Conservation (phyloP, 2,329 filamentous ascomycete species). For the Ascochyta fabae region DNA sequence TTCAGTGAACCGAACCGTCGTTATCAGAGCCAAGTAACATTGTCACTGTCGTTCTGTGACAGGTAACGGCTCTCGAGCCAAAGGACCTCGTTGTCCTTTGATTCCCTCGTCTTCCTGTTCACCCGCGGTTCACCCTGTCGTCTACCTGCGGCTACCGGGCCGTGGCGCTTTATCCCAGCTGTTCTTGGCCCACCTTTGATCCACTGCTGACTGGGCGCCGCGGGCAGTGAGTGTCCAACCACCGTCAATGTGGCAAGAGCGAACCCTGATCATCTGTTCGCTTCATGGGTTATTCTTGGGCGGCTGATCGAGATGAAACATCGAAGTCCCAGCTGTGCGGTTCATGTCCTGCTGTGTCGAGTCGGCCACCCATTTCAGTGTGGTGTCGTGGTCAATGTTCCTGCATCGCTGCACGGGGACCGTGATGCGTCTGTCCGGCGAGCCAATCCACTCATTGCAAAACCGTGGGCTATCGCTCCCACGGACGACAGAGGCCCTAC, state of each 20-base stretch:
- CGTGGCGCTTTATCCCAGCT: constrained; percentile 40
- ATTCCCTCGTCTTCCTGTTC: constrained; percentile 23
- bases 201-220: constrained; percentile 39
- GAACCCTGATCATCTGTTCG: constrained; percentile 48
- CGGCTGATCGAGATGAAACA: constrained; percentile 50
- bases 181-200: constrained; percentile 28
- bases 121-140: constrained; percentile 33
- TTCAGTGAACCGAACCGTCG: constrained; percentile 14
- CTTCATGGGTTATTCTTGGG: constrained; percentile 47
- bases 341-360: constrained; percentile 46
- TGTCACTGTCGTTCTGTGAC: constrained; percentile 39
- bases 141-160: constrained; percentile 41
- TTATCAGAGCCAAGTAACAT: constrained; percentile 24
- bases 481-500: constrained; percentile 33
- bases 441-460: constrained; percentile 39
- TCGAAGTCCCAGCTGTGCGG: constrained; percentile 41
- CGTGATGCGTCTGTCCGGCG: constrained; percentile 38
- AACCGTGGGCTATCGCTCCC: constrained; percentile 30
- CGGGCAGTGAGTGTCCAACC: constrained; percentile 34
- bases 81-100: constrained; percentile 19
- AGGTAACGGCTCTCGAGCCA: constrained; percentile 41
- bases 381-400: constrained; percentile 51
- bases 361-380: constrained; percentile 41
- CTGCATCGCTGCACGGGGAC: constrained; percentile 50
- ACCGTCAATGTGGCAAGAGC: constrained; percentile 30